phyloP scores from a whole-genome alignment of 495 filamentous ascomycete species.

The Tuber aestivum region DNA sequence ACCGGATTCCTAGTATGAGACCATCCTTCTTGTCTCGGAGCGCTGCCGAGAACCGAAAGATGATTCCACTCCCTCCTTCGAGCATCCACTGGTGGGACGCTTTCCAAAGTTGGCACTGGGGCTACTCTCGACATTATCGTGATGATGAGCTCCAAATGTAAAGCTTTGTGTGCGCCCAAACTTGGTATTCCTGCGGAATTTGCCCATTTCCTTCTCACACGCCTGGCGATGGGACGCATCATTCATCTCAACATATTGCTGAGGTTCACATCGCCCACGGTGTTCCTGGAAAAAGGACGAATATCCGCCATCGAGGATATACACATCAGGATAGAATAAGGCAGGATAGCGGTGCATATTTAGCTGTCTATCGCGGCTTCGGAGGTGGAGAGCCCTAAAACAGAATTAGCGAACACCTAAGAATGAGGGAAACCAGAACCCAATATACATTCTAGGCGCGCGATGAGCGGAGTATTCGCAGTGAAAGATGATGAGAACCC shows the following conservation, averaged over 20 bases:
- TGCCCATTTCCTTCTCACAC: constrained; percentile 89
- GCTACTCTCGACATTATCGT: constrained; percentile 52
- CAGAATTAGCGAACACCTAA: constrained; percentile 11
- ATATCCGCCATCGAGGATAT: constrained; percentile 95
- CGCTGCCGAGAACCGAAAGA: constrained; percentile 28
- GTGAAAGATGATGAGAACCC: constrained; percentile 82
- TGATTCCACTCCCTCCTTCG: constrained; percentile 21
- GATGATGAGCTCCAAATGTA: constrained; percentile 67
- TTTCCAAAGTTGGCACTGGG: constrained; percentile 37
- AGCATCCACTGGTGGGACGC: constrained; percentile 20
- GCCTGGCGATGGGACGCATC: constrained; percentile 80
- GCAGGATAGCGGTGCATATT: constrained; percentile 80
- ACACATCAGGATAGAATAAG: constrained; percentile 89
- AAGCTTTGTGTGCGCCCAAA: constrained; percentile 86
- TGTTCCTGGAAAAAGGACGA: constrained; percentile 80
- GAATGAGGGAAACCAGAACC: constrained; percentile 37
- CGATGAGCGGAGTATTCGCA: constrained; percentile 98
- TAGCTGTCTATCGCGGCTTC: constrained; percentile 71
- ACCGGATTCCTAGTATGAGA: constrained; percentile 36
- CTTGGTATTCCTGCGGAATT: constrained; percentile 68
- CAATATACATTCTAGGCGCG: constrained; percentile 74
- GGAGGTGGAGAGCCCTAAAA: constrained; percentile 67
- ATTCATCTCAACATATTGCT: constrained; percentile 93
- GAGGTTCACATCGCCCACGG: constrained; percentile 74
- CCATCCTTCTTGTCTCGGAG: constrained; percentile 35